phyloP scores from a whole-genome alignment of 202 grass and related monocot species.

The Setaria italica region DNA sequence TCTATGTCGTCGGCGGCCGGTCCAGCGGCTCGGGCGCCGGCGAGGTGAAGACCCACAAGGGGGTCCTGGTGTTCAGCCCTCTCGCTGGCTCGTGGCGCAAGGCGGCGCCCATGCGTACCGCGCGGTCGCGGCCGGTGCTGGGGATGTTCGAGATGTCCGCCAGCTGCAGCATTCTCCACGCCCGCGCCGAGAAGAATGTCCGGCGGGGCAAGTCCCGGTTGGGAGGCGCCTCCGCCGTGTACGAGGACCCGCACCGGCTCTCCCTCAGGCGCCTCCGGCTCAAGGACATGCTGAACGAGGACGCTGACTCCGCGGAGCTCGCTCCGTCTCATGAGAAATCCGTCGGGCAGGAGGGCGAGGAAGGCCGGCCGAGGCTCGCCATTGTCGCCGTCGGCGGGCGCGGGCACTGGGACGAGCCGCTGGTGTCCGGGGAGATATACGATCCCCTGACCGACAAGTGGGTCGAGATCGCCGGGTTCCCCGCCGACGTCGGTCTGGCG shows the following conservation, averaged over 20 bases:
- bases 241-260: conserved; percentile 75
- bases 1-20: conserved; percentile 76
- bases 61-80: conserved; percentile 73
- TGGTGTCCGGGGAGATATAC: conserved; percentile 83
- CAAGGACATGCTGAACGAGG: conserved; percentile 66
- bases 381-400: conserved; percentile 78
- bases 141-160: conserved; percentile 73
- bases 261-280: conserved; percentile 68
- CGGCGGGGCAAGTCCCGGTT: conserved; percentile 32
- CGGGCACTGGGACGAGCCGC: conserved; percentile 75
- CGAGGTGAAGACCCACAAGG: conserved; percentile 69
- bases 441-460: conserved; percentile 70
- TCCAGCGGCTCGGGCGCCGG: conserved; percentile 40
- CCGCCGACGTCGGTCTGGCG: conserved; percentile 67
- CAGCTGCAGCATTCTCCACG: conserved; percentile 57
- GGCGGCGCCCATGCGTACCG: conserved; percentile 66
- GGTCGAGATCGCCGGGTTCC: conserved; percentile 74
- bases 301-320: conserved; percentile 28
- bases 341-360: not conserved
- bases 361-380: conserved; percentile 48
- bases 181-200: conserved; percentile 36
- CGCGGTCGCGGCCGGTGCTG: conserved; percentile 70
- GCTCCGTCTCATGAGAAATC: not conserved
- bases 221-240: conserved; percentile 66
- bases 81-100: conserved; percentile 68